Evolutionary conservation across 2,329 filamentous ascomycete genomes (phyloP), one percentile per base, ranked within the genome.

Genomic region (Aspergillus sergii): DNA sequence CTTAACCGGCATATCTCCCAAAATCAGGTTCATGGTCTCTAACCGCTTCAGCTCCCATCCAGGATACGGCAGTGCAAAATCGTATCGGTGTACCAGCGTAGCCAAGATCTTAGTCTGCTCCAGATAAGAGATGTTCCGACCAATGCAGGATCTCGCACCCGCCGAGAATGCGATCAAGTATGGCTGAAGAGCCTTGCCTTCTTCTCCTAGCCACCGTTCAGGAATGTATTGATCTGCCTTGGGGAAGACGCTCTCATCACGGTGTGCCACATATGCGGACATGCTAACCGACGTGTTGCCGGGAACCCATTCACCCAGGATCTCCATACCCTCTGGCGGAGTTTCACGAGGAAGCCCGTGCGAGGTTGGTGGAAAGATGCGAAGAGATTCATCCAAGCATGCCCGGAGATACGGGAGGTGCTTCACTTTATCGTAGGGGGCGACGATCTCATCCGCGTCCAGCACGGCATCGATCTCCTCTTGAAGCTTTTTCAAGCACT

Each of bases 371-470:
- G 82, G 81, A 58, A 73, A 77, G 6, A 85, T 68, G 0, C 83
- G 79, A 2, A 85, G 68, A 0, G 79, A 78, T 66, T 86, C 85
- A 64, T 86, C 83, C 16, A 86, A 72, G 63, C 80, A 84, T 5
- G 82, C 84, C 28, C 80, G 79, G 6, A 86, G 81, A 68, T 85
- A 86, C 0, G 83, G 83, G 0, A 85, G 73, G 60, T 84, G 76
- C 62, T 82, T 81, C 59, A 85, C 77, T 58, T 83, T 84, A 41
- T 84, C 82, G 64, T 84, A 85, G 0, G 82, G 75, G 0, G 80
- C 81, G 28, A 85, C 73, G 8, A 77, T 69, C 26, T 85, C 82
- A 3, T 78, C 75, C 0, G 74, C 68, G 1, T 81, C 78, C 1
- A 85, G 71, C 19, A 81, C 79, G 2, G 76, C 69, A 63, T 83